These are phyloP conservation scores for Gonium pectorale DNA, from an alignment of 139 green algal species.

Conservation along the genomic window DNA sequence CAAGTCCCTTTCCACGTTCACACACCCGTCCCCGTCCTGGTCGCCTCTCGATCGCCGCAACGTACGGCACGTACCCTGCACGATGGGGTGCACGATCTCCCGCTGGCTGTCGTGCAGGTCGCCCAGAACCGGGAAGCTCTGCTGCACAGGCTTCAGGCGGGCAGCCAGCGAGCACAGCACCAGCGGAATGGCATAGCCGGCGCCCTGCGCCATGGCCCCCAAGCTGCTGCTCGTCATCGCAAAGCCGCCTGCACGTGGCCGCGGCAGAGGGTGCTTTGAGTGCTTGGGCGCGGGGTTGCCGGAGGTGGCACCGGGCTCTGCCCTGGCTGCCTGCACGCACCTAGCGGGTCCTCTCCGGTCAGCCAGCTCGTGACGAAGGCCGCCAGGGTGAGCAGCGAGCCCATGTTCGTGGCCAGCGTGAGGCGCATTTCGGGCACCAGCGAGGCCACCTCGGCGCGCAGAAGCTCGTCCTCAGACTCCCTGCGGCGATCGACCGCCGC, in stretches of 20 bases:
- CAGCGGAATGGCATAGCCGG: slow-evolving; percentile 42
- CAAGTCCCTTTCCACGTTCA: too few species aligned
- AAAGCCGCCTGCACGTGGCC: slow-evolving; percentile 54
- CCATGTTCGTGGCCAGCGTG: slow-evolving; percentile 52
- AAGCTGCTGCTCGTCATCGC: slow-evolving; percentile 1
- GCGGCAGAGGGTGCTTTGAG: too few species aligned
- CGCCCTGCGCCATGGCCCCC: slow-evolving; percentile 23
- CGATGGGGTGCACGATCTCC: slow-evolving; percentile 18
- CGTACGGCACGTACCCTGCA: slow-evolving; percentile 10
- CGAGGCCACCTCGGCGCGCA: slow-evolving; percentile 33
- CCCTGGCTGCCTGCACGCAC: too few species aligned
- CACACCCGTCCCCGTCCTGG: too few species aligned
- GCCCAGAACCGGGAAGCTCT: slow-evolving; percentile 49
- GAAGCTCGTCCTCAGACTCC: slow-evolving; percentile 6
- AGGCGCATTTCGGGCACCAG: slow-evolving; percentile 30
- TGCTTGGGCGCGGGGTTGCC: too few species aligned
- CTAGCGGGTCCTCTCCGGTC: slow-evolving; percentile 49
- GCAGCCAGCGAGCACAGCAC: slow-evolving; percentile 19
- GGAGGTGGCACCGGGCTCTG: too few species aligned
- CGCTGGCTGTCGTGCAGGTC: slow-evolving; percentile 50
- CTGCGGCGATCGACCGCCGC: too few species aligned
- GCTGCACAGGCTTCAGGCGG: slow-evolving; percentile 15
- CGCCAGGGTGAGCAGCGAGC: slow-evolving; percentile 8
- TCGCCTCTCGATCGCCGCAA: too few species aligned
- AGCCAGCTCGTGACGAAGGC: slow-evolving; percentile 39